Conservation (phyloP, 495 filamentous ascomycete genomes). For the Haplographium delicatum region DNA sequence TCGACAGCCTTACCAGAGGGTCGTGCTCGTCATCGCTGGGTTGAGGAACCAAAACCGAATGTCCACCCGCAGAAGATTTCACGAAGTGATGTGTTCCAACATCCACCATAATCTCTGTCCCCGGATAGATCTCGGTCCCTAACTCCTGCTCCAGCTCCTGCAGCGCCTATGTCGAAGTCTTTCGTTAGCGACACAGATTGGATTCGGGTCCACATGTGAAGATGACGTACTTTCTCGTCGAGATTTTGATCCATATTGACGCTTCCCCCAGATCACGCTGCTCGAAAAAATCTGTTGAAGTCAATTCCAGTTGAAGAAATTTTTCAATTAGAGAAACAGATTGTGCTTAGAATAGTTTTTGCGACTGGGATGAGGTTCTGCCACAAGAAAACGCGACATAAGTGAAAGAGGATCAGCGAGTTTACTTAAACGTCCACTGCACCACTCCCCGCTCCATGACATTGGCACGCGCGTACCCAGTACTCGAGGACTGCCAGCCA, state of each 20-base stretch:
- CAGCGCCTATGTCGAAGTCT: slow-evolving; percentile 13
- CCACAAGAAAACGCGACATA: too few species aligned
- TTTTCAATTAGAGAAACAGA: too few species aligned
- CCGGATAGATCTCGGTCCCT: slow-evolving; percentile 51
- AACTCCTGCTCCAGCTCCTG: slow-evolving; percentile 42
- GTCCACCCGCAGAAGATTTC: slow-evolving; percentile 31
- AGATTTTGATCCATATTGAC: slow-evolving; percentile 24
- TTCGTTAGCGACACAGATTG: slow-evolving; percentile 1
- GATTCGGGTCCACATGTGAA: not conserved
- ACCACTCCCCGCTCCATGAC: too few species aligned
- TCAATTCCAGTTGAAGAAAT: too few species aligned
- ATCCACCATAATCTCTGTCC: slow-evolving; percentile 59
- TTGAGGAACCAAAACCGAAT: slow-evolving; percentile 43
- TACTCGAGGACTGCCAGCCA: too few species aligned
- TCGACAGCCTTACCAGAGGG: slow-evolving; percentile 46
- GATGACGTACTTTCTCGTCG: slow-evolving; percentile 9
- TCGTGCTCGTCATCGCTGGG: slow-evolving; percentile 49
- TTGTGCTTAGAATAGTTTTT: too few species aligned
- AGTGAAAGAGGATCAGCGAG: too few species aligned
- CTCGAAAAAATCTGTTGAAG: too few species aligned
- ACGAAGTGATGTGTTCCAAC: slow-evolving; percentile 58
- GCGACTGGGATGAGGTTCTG: too few species aligned
- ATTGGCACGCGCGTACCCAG: too few species aligned
- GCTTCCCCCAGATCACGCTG: not conserved
- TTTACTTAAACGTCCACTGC: too few species aligned